A percentile compares a stretch with the other conserved stretches of the same genome.
These are phyloP conservation scores for Pythium dissotocum DNA, from an alignment of 352 stramenopile genomes.

Conservation along the genomic window DNA sequence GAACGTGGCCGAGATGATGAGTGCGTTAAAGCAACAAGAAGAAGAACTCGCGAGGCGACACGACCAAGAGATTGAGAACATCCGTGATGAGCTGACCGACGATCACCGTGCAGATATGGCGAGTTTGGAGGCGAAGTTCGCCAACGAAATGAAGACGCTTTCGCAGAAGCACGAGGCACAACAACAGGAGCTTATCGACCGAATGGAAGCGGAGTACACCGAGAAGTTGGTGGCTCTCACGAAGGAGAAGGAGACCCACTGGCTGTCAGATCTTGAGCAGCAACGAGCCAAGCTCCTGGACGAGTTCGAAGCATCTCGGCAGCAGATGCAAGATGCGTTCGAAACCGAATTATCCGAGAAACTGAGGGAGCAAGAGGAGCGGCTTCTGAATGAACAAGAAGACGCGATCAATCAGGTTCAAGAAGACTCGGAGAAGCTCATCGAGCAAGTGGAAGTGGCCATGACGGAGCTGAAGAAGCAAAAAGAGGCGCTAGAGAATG, in stretches of 20 bases:
- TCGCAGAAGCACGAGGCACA: not conserved
- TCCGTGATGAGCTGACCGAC: conserved; percentile 23
- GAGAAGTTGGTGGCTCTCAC: conserved; percentile 12
- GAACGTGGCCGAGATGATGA: not conserved
- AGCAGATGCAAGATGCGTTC: conserved; percentile 41
- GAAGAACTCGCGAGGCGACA: not conserved
- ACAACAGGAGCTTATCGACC: not conserved
- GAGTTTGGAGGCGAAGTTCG: conserved; percentile 21
- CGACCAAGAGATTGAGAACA: conserved; percentile 13
- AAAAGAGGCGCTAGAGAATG: conserved; percentile 66
- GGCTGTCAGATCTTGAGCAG: conserved; percentile 2
- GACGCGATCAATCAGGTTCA: conserved; percentile 76
- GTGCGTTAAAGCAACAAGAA: conserved; percentile 10
- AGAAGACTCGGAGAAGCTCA: conserved; percentile 76
- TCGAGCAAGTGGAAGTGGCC: conserved; percentile 71
- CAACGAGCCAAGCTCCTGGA: conserved; percentile 17
- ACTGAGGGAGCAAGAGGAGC: conserved; percentile 47
- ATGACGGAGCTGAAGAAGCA: conserved; percentile 74
- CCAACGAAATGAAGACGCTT: conserved; percentile 5
- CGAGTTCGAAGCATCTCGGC: conserved; percentile 25
- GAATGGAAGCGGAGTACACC: conserved; percentile 13
- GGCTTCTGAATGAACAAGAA: conserved; percentile 59
- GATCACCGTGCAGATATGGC: conserved; percentile 25
- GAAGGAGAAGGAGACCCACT: conserved; percentile 12
- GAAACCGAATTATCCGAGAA: conserved; percentile 33